Percentiles rank a stretch among this genome's conserved stretches.
These are phyloP conservation scores for Thelephora aurantiotincta DNA, from an alignment of 768 basidiomycete genomes.

Conservation along the genomic window DNA sequence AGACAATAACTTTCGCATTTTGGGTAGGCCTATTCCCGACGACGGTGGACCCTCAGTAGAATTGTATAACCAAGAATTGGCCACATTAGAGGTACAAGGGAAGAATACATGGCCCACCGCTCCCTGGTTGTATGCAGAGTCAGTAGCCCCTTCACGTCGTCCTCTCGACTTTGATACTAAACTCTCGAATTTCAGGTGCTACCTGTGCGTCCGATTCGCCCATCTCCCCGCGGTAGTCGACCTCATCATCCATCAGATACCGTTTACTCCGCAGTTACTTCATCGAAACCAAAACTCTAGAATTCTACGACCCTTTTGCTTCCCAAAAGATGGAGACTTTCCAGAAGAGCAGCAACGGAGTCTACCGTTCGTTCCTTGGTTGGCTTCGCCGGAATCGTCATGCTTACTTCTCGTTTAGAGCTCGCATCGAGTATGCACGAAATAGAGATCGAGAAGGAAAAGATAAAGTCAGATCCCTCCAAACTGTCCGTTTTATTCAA, in stretches of 20 bases:
- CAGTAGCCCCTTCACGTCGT: conserved; percentile 17
- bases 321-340: conserved; percentile 72
- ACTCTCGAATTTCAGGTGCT: conserved; percentile 35
- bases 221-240: neutral
- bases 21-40: conserved; percentile 44
- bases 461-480: conserved; percentile 29
- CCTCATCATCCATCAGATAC: conserved; percentile 38
- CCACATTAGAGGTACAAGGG: conserved; percentile 26
- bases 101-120: conserved; percentile 79
- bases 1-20: neutral
- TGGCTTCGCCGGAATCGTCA: neutral
- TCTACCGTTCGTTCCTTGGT: conserved; percentile 44
- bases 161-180: neutral
- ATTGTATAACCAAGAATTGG: conserved; percentile 68
- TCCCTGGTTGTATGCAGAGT: conserved; percentile 97
- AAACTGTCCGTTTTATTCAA: conserved; percentile 55
- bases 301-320: conserved; percentile 70
- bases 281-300: conserved; percentile 54
- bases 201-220: conserved; percentile 29
- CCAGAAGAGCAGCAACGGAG: conserved; percentile 60
- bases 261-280: conserved; percentile 70
- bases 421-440: conserved; percentile 63
- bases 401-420: conserved; percentile 25
- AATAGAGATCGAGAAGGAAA: conserved; percentile 35
- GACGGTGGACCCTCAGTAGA: conserved; percentile 63